These are phyloP conservation scores for Heterobasidion irregulare DNA, from an alignment of 1,284 basidiomycete genomes.

Conservation along the genomic window DNA sequence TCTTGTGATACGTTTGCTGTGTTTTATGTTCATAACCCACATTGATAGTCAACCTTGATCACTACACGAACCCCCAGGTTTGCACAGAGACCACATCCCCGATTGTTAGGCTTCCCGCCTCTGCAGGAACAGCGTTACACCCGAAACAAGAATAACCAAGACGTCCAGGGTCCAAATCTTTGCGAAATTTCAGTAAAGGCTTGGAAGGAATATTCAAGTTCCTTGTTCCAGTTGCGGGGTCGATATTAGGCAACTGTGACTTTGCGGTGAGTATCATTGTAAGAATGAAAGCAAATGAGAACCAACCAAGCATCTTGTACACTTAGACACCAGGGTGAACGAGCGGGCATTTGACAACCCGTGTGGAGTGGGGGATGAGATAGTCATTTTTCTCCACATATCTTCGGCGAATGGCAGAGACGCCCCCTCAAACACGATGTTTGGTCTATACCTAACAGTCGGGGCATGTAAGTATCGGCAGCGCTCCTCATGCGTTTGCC, in stretches of 20 bases:
- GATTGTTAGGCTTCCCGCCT: slow-evolving; percentile 43
- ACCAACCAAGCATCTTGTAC: slow-evolving; percentile 63
- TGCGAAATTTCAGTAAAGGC: slow-evolving; percentile 62
- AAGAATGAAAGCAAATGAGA: slow-evolving; percentile 1
- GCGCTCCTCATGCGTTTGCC: too few species aligned
- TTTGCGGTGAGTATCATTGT: neutral
- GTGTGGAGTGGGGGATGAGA: slow-evolving; percentile 21
- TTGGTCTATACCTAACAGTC: slow-evolving; percentile 55
- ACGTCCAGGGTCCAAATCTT: slow-evolving; percentile 37
- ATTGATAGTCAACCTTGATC: neutral
- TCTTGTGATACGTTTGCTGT: neutral
- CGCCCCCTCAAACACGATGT: slow-evolving; percentile 56
- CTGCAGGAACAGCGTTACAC: slow-evolving; percentile 44
- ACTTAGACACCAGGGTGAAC: slow-evolving; percentile 57
- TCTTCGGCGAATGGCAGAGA: slow-evolving; percentile 41
- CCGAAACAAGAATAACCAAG: slow-evolving; percentile 54
- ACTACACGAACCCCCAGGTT: slow-evolving; percentile 21
- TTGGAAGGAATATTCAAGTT: slow-evolving; percentile 70
- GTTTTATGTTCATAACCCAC: neutral
- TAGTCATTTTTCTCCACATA: slow-evolving; percentile 47
- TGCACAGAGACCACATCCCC: slow-evolving; percentile 49
- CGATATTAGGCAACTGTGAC: slow-evolving; percentile 62
- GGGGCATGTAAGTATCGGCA: too few species aligned
- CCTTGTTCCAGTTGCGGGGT: slow-evolving; percentile 49
- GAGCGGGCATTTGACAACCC: slow-evolving; percentile 16